These are phyloP conservation scores for Ascoidea tarda DNA, from an alignment of 805 yeast species.

Conservation along the genomic window DNA sequence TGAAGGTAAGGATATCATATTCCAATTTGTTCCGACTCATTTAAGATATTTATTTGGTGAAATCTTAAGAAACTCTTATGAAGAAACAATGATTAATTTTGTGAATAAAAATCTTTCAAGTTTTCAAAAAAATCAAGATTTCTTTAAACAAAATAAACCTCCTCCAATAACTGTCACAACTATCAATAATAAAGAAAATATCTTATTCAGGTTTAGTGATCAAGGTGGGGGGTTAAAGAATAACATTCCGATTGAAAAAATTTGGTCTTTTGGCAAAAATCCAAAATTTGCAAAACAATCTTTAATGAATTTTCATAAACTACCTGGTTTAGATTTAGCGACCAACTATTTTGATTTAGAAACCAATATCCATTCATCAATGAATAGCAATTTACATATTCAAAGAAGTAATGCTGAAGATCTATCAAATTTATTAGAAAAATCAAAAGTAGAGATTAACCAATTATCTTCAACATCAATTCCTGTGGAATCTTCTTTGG, in stretches of 20 bases:
- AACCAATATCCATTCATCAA: no score
- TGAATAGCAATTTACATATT: no score
- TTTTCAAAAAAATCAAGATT: conserved; percentile 5
- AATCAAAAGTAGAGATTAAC: no score
- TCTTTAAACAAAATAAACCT: conserved; percentile 23
- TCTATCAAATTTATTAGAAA: no score
- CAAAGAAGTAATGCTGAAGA: no score
- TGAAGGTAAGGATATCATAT: conserved; percentile 55
- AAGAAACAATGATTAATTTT: conserved; percentile 54
- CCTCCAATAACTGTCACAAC: conserved; percentile 73
- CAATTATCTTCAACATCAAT: conserved; percentile 13
- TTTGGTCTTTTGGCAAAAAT: conserved; percentile 82
- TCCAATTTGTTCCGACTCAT: conserved; percentile 80
- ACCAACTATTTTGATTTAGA: conserved; percentile 17
- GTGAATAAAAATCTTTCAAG: conserved; percentile 3
- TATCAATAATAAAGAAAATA: conserved; percentile 48
- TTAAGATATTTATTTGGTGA: conserved; percentile 80
- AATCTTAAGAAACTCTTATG: conserved; percentile 70
- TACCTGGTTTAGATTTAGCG: conserved; percentile 43
- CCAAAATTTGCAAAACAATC: conserved; percentile 44
- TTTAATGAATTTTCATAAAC: conserved; percentile 50
- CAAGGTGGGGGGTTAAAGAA: conserved; percentile 78
- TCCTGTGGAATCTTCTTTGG: conserved; percentile 33
- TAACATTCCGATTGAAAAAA: conserved; percentile 34
- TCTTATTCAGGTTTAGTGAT: conserved; percentile 71